Evolutionary conservation across 345 rosid species (phyloP), one percentile per base, ranked within the genome.

Genomic region (Lumnitzera racemosa): DNA sequence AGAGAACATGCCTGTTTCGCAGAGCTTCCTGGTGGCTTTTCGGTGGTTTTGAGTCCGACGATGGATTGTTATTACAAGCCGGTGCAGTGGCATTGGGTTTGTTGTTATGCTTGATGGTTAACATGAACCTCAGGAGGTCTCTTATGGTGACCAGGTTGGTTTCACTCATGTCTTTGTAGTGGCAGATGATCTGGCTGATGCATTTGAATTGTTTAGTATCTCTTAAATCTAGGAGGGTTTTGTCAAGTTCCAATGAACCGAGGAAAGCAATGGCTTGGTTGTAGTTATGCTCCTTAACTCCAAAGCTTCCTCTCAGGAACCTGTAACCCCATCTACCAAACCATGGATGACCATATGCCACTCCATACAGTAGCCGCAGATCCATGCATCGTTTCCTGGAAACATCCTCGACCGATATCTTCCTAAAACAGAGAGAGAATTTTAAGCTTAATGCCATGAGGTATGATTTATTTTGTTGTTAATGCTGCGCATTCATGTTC

Each of bases 271-370:
- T 61, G 7, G 96, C 96, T 63, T 68, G 74, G 58, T 56, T 66
- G 55, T 89, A 85, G 47, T 81, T 78, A 14, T 64, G 74, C 76
- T 83, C 81, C 2, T 66, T 78, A 58, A 89, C 88, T 8, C 97
- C 97, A 54, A 82, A 87, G 65, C 97, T 85, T 50, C 96, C 97
- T 43, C 78, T 81, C 36, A 67, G 70, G 49, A 92, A 92, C 48
- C 53, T 83, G 70, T 89, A 89, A 2, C 98, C 88, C 96, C 98
- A 89, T 60, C 84, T 72, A 2, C 98, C 96, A 67, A 92, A 87
- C 96, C 96, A 89, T 0, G 96, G 55, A 64, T 87, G 94, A 0
- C 96, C 91, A 68, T 89, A 92, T 0, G 96, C 98, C 1, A 85
- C 83, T 24, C 96, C 98, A 51, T 83, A 76, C 3, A 92, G 74